Percentiles rank a stretch among this genome's conserved stretches.
These are phyloP conservation scores for Tuber calosporum DNA, from an alignment of 495 filamentous ascomycete species.

Conservation along the genomic window DNA sequence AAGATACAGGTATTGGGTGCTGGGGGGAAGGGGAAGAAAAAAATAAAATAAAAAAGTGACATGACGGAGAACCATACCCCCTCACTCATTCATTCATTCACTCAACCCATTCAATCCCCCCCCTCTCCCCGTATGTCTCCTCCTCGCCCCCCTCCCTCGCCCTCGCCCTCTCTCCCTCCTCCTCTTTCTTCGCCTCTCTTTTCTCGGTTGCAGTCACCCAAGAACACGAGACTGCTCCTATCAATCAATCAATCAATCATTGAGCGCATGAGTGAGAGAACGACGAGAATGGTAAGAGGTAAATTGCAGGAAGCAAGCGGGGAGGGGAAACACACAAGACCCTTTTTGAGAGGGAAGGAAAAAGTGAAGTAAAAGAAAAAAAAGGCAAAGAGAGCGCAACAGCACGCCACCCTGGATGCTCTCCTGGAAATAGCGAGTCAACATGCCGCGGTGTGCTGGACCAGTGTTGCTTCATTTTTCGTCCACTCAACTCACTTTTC, in stretches of 20 bases:
- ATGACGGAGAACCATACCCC: not conserved
- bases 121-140: slow-evolving; percentile 18
- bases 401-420: not conserved
- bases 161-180: not conserved
- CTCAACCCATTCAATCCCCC: slow-evolving; percentile 20
- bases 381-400: not conserved
- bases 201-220: not conserved
- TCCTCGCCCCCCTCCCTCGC: not conserved
- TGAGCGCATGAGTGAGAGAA: not conserved
- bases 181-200: not conserved
- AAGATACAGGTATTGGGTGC: not conserved
- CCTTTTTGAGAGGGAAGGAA: not conserved
- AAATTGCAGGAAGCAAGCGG: not conserved
- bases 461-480: not conserved
- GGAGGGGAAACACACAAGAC: not conserved
- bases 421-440: not conserved
- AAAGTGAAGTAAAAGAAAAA: not conserved
- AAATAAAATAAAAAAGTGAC: not conserved
- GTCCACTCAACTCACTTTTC: slow-evolving; percentile 17
- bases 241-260: slow-evolving; percentile 5
- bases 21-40: not conserved
- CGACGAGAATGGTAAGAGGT: not conserved
- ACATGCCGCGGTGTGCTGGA: slow-evolving; percentile 1
- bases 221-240: not conserved
- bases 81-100: slow-evolving; percentile 20